Evolutionary conservation across 1,284 basidiomycete genomes (phyloP), one percentile per base, ranked within the genome.

Genomic region (Coniophora puteana): DNA sequence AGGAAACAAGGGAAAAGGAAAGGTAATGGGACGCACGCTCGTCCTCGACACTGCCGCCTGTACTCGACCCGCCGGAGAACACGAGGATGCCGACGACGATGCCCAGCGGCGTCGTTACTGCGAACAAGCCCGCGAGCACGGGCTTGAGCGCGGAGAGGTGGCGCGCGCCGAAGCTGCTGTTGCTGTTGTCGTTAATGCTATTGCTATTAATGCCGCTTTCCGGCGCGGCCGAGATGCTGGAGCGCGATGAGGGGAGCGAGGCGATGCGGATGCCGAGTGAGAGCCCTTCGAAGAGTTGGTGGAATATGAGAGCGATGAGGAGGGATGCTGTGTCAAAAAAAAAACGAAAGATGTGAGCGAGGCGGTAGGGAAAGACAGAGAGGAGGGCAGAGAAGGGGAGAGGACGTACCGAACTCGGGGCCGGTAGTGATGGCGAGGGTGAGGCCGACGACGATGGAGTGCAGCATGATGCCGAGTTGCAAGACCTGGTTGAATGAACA

Each of bases 381-480:
- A 8, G 29, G n/a, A 18, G 29, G 7, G n/a, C 29, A n/a, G 14
- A 18, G 25, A 10, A 5, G 16, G 22, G 12, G 10, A 17, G 28
- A 18, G 10, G 16, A 71, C 80, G 43, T 45, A 86, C 83, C 72
- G 48, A 89, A 88, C 45, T 88, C 83, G 1, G 75, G 53, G 10
- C 84, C 81, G 4, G 72, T 68, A 2, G 82, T 75, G 43, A 88
- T 78, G 2, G 82, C 72, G 16, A 89, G 63, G 3, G 84, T 88
- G 13, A 88, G 58, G 2, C 84, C 84, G 41, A 89, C 84, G 16
- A 88, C 80, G n/a, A 85, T 60, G 0, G 84, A 87, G 49, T 88
- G 86, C n/a, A 88, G 74, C 82, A 87, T 85, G 47, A 89, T 88
- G 22, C 84, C 85, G 2, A 84, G 53, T 74, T 88, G 83, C 8